Evolutionary conservation across 257 asterid species (phyloP).

Genomic region (Ajuga chamaepitys): DNA sequence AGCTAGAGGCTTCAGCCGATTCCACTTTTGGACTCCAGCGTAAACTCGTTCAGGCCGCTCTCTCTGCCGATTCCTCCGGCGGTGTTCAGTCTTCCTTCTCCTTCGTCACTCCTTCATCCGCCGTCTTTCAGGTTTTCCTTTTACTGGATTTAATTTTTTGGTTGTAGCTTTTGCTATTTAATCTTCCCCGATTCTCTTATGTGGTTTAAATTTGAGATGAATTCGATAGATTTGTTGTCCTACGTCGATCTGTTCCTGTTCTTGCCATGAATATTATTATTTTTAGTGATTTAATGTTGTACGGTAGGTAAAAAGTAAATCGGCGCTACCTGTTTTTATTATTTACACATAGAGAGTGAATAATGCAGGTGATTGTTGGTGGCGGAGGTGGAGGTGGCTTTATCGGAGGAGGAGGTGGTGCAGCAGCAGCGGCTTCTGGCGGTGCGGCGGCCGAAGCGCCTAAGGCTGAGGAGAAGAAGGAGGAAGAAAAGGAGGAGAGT

Average conservation of each 20-base stretch:
- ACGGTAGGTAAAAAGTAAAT: background rate
- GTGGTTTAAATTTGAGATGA: background rate
- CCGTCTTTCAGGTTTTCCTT: constrained; percentile 67
- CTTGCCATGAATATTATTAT: background rate
- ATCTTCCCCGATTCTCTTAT: background rate
- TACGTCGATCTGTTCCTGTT: background rate
- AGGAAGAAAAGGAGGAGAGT: constrained; percentile 67
- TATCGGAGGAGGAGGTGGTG: constrained; percentile 45
- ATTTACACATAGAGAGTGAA: background rate
- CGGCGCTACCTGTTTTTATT: background rate
- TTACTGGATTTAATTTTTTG: background rate
- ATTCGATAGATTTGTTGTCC: background rate
- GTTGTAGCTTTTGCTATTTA: background rate
- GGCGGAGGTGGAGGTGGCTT: constrained; percentile 50
- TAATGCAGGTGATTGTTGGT: constrained; percentile 64
- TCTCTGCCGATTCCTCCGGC: constrained; percentile 59
- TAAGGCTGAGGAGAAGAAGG: constrained; percentile 46
- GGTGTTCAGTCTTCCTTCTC: constrained; percentile 82
- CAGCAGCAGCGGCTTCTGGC: constrained; percentile 55
- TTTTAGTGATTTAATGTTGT: background rate
- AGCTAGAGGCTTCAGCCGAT: constrained; percentile 41
- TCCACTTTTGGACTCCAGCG: constrained; percentile 59
- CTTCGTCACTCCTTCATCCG: constrained; percentile 57
- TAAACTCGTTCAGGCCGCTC: constrained; percentile 71
- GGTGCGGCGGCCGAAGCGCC: constrained; percentile 56